A percentile compares a stretch with the other conserved stretches of the same genome.
Evolutionary conservation across 1,139 yeast genomes (phyloP).

Genomic region (Lodderomyces margitis): DNA sequence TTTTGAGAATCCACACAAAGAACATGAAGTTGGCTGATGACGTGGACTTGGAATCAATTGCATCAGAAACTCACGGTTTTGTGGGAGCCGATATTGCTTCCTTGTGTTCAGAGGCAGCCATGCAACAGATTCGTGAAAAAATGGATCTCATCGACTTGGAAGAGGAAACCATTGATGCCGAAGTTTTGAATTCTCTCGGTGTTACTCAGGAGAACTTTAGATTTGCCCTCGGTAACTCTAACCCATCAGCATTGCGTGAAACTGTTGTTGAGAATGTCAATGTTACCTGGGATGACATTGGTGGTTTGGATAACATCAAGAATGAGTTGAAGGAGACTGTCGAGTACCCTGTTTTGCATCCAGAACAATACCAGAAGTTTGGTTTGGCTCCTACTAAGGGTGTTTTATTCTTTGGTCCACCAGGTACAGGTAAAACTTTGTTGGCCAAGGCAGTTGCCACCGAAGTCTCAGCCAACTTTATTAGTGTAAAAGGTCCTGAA

Average conservation of each 20-base stretch:
- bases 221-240: constrained; percentile 95
- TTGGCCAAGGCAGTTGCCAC: constrained; percentile 98
- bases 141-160: constrained; percentile 97
- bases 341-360: constrained; percentile 97
- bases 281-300: constrained; percentile 97
- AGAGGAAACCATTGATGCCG: constrained; percentile 97
- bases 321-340: constrained; percentile 97
- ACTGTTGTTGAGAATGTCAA: constrained; percentile 98
- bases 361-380: constrained; percentile 97
- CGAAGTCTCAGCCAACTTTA: constrained; percentile 94
- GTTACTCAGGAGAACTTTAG: constrained; percentile 99
- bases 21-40: constrained; percentile 96
- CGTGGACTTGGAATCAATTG: constrained; percentile 90
- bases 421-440: constrained; percentile 98
- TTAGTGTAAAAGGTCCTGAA: constrained; percentile 97
- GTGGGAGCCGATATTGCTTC: constrained; percentile 88
- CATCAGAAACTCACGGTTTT: constrained; percentile 84
- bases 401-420: constrained; percentile 97
- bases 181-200: constrained; percentile 91
- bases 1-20: constrained; percentile 80
- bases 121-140: constrained; percentile 94
- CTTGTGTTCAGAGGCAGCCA: constrained; percentile 96
- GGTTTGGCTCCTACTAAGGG: constrained; percentile 98
- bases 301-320: constrained; percentile 94
- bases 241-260: constrained; percentile 98